phyloP scores from a whole-genome alignment of 306 rosid species.

The Rosa multiflora region DNA sequence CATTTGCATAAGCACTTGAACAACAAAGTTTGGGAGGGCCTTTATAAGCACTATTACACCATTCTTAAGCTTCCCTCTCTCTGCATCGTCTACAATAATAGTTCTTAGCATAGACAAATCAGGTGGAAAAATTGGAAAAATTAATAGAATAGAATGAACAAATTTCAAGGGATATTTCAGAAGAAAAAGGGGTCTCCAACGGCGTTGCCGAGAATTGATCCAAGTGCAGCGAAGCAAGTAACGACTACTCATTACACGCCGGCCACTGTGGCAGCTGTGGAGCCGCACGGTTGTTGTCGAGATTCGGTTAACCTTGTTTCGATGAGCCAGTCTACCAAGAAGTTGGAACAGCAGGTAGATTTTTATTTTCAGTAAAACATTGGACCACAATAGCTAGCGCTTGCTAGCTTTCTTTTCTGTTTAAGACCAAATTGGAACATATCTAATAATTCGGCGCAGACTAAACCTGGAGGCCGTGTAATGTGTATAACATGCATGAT shows the following conservation, averaged over 20 bases:
- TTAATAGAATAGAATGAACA: neutral
- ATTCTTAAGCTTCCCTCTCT: constrained; percentile 3
- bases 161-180: constrained; percentile 13
- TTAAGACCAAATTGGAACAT: neutral
- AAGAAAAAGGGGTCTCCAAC: neutral
- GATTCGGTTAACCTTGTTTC: constrained; percentile 36
- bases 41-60: constrained; percentile 17
- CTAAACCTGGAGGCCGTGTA: neutral
- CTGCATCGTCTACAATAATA: neutral
- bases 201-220: constrained; percentile 20
- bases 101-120: neutral
- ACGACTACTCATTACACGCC: neutral
- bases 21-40: neutral
- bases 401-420: no score
- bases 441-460: neutral
- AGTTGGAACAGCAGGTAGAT: constrained; percentile 46
- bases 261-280: constrained; percentile 3
- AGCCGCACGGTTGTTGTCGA: constrained; percentile 45
- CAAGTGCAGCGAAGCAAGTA: neutral
- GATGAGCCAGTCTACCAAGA: constrained; percentile 20
- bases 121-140: neutral
- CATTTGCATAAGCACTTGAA: constrained; percentile 13
- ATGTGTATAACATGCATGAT: neutral
- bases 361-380: neutral
- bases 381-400: neutral